Base-by-base conservation (phyloP, 164 flowering plant species). In the Pachysandra terminalis region DNA sequence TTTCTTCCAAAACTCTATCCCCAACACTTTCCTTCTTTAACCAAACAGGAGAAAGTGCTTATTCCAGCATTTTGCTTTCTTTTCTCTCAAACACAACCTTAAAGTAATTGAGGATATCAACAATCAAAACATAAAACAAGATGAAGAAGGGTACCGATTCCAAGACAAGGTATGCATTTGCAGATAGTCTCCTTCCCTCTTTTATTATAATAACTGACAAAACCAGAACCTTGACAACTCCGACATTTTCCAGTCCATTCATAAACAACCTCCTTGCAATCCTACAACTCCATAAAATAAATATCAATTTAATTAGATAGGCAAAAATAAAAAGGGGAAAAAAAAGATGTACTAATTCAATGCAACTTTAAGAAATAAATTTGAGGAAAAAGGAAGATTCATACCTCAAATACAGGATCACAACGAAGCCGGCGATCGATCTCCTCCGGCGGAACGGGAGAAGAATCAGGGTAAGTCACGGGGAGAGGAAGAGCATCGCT, bases 221-320 rank as follows among this genome's bases (percentile, higher is more conserved):
- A 77, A 59, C 97, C 98, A 0, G 93, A 68, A 15, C 98, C 98
- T 73, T 94, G 98, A 74, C 98, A 94, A 77, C 97, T 88, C 63
- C 95, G 75, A 75, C 98, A 94, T 75, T 91, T 84, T 22, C 98
- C 98, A 59, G 97, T 94, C 98, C 98, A 94, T 78, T 94, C 98
- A 70, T 90, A 94, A n/a, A 90, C 97, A 64, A 90, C 88, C 75
- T 73, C 84, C 71, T 82, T 90, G 71, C 98, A 94, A 70, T 94
- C 97, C 97, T 94, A 71, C 78, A 79, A 67, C 23, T 12, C 66
- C 52, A 65, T 56, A 68, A 35, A 13, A 12, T 63, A 53, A 5
- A 65, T 45, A 10, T 2, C 1, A 45, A 45, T 45, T 45, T 45
- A n/a, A n/a, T n/a, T 45, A 32, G 7, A 32, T 32, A 32, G 37